Base-by-base conservation (phyloP, 371 early-diverging fungal species). In the Mucor mucedo region DNA sequence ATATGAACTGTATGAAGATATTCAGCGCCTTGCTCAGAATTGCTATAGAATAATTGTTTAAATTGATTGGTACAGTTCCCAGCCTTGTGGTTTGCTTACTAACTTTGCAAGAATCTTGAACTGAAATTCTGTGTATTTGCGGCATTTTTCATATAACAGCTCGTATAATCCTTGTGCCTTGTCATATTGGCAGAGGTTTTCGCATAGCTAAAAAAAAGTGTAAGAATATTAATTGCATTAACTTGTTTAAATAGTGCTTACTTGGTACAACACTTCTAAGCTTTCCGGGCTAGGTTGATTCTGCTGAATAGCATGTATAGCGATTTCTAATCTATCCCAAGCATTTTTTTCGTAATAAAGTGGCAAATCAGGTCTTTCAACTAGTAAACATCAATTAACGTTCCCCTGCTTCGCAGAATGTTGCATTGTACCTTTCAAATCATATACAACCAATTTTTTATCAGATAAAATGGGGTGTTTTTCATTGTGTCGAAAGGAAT, bases 261-360 rank as follows among this genome's bases (percentile, higher is more conserved):
- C 89, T 66, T 89, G 89, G 76, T 95, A 96, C 11, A 95, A 86
- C 60, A 92, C 92, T 66, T 95, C 95, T 7, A 92, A 76, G 35
- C 92, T 90, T 55, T 91, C 90, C 5, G 77, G 63, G 2, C 87
- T 84, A 1, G 85, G 80, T 55, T 75, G 65, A 38, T 81, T 75
- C n/a, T 73, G 63, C 33, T 91, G 89, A 32, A 95, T 92, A n/a
- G 93, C 89, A 4, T 77, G 75, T 16, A 95, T 89, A 4, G 94
- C 94, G 1, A 68, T 55, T 61, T 87, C 78, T 13, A 96, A 79
- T 39, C 84, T 78, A 30, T 58, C 63, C 86, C 92, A 91, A 1
- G 91, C 88, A 49, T 80, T 80, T 9, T 79, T 72, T 52, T 89
- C 88, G 65, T 87, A 95, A 33, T 84, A 83, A 11, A 72, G 73